Evolutionary conservation across 2,329 filamentous ascomycete genomes (phyloP).

Genomic region (Diaporthe sp.): DNA sequence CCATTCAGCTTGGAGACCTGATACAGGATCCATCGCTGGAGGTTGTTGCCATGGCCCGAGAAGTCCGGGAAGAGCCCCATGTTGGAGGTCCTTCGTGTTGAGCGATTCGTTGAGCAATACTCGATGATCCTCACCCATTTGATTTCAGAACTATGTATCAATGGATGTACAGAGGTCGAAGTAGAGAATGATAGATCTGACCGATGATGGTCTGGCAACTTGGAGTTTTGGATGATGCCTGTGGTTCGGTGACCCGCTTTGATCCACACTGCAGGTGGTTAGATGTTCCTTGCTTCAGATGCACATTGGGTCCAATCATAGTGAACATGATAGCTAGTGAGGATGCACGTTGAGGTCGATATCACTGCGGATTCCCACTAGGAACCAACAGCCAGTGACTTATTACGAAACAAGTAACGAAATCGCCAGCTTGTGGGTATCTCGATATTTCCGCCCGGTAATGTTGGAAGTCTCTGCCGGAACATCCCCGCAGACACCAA

Average conservation of each 20-base stretch:
- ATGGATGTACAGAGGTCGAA: not conserved
- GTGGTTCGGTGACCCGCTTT: not conserved
- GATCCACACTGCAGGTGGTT: not conserved
- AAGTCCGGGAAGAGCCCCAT: not conserved
- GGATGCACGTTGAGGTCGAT: no score
- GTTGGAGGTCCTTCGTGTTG: not conserved
- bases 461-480: not conserved
- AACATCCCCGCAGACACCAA: not conserved
- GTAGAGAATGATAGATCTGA: not conserved
- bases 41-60: not conserved
- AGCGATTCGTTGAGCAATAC: not conserved
- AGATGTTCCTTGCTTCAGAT: not conserved
- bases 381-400: no score
- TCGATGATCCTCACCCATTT: not conserved
- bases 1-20: not conserved
- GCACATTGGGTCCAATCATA: not conserved
- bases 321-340: no score
- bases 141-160: not conserved
- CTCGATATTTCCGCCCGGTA: not conserved
- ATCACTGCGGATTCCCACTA: no score
- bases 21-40: not conserved
- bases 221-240: not conserved
- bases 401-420: not conserved
- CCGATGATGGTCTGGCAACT: not conserved
- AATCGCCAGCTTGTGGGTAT: not conserved